Evolutionary conservation across 1,284 basidiomycete species (phyloP).

Genomic region (Cutaneotrichosporon mucoides): DNA sequence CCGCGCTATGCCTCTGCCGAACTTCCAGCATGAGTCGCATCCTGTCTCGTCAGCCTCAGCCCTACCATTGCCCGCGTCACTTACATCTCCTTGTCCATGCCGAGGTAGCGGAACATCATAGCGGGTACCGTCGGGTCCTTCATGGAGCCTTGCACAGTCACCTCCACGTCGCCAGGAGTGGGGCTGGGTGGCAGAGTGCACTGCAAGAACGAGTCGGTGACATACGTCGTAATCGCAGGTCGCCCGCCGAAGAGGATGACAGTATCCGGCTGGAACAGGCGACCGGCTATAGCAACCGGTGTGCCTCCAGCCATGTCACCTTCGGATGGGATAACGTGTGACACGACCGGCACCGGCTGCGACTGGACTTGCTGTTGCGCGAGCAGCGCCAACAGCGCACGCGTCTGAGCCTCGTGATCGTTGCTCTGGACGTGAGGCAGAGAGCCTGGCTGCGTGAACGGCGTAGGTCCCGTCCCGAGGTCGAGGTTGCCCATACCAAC

Average conservation of each 20-base stretch:
- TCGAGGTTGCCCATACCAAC: conserved; percentile 17
- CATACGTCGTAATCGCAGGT: conserved; percentile 77
- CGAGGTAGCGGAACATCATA: conserved; percentile 39
- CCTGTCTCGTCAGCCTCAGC: conserved; percentile 15
- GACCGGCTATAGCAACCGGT: conserved; percentile 89
- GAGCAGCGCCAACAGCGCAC: conserved; percentile 17
- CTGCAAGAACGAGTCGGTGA: conserved; percentile 90
- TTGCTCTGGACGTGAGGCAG: conserved; percentile 3
- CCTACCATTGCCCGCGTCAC: conserved; percentile 3
- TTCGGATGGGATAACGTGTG: conserved; percentile 74
- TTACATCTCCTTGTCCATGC: conserved; percentile 42
- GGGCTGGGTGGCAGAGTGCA: conserved; percentile 84
- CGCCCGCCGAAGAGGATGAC: conserved; percentile 83
- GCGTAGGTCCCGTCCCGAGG: conserved; percentile 8
- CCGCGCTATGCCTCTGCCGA: conserved; percentile 32
- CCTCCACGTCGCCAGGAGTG: conserved; percentile 80
- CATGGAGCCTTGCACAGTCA: conserved; percentile 64
- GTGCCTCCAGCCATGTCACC: conserved; percentile 92
- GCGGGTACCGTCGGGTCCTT: conserved; percentile 21
- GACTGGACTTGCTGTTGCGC: conserved; percentile 4
- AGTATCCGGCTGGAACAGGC: conserved; percentile 64
- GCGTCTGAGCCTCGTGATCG: conserved; percentile 21
- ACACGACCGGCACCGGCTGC: conserved; percentile 45
- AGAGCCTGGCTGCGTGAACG: background rate
- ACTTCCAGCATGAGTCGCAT: conserved; percentile 43